phyloP scores from a whole-genome alignment of 106 monocot genomes.

The Acorus gramineus region DNA sequence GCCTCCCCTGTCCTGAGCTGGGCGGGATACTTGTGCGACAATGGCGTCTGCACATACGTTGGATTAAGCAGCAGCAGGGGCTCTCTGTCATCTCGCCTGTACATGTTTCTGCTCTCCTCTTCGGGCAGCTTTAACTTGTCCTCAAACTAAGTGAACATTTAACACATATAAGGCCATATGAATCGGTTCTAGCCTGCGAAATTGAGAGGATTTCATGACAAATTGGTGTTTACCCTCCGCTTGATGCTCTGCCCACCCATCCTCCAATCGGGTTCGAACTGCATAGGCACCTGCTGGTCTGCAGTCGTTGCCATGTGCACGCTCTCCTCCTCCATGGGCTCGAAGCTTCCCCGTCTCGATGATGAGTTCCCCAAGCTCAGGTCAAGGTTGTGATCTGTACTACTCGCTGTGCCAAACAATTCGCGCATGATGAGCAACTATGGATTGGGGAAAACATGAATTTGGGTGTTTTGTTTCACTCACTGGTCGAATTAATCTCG shows the following conservation, averaged over 20 bases:
- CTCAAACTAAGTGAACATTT: constrained; percentile 13
- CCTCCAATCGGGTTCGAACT: constrained; percentile 23
- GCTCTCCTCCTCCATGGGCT: constrained; percentile 20
- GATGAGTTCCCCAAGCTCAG: constrained; percentile 57
- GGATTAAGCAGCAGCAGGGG: background rate
- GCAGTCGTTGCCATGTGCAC: background rate
- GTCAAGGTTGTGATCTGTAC: constrained; percentile 48
- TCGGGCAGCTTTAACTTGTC: constrained; percentile 25
- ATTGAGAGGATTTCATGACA: background rate
- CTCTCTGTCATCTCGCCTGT: background rate
- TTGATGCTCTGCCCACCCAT: constrained; percentile 12
- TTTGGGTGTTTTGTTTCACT: no score
- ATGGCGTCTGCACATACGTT: constrained; percentile 1
- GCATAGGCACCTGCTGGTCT: constrained; percentile 31
- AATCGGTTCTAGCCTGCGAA: no score
- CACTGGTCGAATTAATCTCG: no score
- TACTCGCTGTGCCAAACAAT: background rate
- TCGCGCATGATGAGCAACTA: background rate
- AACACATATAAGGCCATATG: background rate
- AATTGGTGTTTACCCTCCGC: constrained; percentile 9
- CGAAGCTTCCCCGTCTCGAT: constrained; percentile 23
- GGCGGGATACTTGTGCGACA: background rate
- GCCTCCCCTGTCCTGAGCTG: background rate
- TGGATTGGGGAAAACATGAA: no score
- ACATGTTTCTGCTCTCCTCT: background rate